phyloP scores from a whole-genome alignment of 345 rosid genomes.

The Pugionium cornutum region DNA sequence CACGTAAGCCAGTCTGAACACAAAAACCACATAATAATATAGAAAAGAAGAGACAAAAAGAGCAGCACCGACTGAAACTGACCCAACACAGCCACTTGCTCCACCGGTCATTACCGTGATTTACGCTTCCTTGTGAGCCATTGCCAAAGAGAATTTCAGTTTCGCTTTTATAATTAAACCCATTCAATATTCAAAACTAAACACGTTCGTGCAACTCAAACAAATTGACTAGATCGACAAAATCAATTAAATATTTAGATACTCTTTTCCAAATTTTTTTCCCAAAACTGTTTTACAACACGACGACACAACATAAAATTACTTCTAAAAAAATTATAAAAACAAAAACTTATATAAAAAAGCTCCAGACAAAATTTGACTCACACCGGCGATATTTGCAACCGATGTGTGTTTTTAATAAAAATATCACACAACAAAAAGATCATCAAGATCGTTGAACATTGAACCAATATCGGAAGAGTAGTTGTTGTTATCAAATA shows the following conservation, averaged over 20 bases:
- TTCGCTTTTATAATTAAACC: too few relatives aligned
- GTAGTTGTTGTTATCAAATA: slow-evolving; percentile 46
- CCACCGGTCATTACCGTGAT: slow-evolving; percentile 56
- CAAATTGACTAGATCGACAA: slow-evolving; percentile 3
- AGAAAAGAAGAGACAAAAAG: slow-evolving; percentile 9
- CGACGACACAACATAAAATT: too few relatives aligned
- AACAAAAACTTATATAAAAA: neutral
- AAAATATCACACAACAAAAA: slow-evolving; percentile 48
- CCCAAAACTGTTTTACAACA: slow-evolving; percentile 37
- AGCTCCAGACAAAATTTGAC: slow-evolving; percentile 33
- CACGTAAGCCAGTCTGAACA: slow-evolving; percentile 4
- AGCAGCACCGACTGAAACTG: slow-evolving; percentile 30
- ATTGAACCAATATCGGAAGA: slow-evolving; percentile 37
- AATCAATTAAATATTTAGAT: neutral
- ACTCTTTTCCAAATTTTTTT: slow-evolving; percentile 28
- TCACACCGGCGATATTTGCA: slow-evolving; percentile 21
- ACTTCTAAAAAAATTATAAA: slow-evolving; percentile 26
- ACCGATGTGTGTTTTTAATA: slow-evolving; percentile 18
- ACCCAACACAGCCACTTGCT: slow-evolving; percentile 39
- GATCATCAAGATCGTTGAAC: slow-evolving; percentile 75
- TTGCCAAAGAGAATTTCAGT: neutral
- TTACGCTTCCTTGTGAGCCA: slow-evolving; percentile 49
- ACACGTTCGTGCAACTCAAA: slow-evolving; percentile 28
- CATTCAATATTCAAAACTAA: neutral
- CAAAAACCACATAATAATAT: neutral